Percentiles rank a stretch among this genome's conserved stretches.
Evolutionary conservation across 2,329 filamentous ascomycete species (phyloP).

Genomic region (Penicillium sclerotiorum): DNA sequence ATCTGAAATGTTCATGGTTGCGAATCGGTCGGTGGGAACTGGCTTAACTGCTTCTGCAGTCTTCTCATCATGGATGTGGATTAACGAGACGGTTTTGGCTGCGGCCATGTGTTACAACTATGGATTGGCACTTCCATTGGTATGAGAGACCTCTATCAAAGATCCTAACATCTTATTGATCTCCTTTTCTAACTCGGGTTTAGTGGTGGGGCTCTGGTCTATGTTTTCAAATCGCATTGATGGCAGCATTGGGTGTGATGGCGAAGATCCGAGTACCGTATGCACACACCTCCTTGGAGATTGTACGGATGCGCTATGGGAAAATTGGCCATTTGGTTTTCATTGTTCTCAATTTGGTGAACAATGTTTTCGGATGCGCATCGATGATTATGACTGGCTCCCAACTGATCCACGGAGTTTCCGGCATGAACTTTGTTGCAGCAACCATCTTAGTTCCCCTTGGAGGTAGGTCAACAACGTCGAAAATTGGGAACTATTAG

Average conservation of each 20-base stretch:
- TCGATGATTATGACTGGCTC: conserved; percentile 52
- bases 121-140: conserved; percentile 39
- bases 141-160: too few relatives aligned
- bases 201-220: conserved; percentile 45
- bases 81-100: conserved; percentile 41
- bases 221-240: conserved; percentile 54
- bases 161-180: background rate
- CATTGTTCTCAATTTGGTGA: conserved; percentile 45
- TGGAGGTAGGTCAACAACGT: conserved; percentile 48
- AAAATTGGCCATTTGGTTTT: conserved; percentile 45
- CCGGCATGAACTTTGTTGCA: conserved; percentile 53
- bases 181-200: background rate
- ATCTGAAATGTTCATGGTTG: conserved; percentile 48
- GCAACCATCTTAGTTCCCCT: conserved; percentile 51
- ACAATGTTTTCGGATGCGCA: conserved; percentile 50
- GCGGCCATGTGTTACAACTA: conserved; percentile 39
- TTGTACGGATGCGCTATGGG: conserved; percentile 53
- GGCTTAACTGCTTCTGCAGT: conserved; percentile 42
- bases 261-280: conserved; percentile 55
- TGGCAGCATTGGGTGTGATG: conserved; percentile 53
- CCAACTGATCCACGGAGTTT: conserved; percentile 50
- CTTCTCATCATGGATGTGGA: conserved; percentile 45
- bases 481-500: too few relatives aligned
- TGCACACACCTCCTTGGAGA: conserved; percentile 55
- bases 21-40: conserved; percentile 40